phyloP scores from a whole-genome alignment of 2,329 filamentous ascomycete species.

The Pestalotiopsis sp. region DNA sequence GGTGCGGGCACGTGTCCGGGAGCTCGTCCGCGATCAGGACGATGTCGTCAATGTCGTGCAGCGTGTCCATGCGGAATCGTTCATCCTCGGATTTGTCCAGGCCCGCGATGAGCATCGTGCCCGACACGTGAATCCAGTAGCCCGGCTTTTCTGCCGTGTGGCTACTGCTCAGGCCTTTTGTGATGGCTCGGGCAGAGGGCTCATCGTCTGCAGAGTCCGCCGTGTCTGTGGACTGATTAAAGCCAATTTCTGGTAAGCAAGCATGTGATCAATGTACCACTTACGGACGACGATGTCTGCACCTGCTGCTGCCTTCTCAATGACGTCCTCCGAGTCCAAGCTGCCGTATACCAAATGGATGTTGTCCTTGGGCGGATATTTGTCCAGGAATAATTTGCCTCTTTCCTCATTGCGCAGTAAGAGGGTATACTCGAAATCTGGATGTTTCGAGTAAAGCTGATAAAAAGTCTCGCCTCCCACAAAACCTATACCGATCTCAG shows the following conservation, averaged over 20 bases:
- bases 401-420: constrained; percentile 51
- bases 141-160: constrained; percentile 48
- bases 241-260: background rate
- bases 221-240: constrained; percentile 39
- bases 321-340: constrained; percentile 45
- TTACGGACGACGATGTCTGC: constrained; percentile 55
- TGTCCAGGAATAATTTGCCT: constrained; percentile 42
- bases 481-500: constrained; percentile 42
- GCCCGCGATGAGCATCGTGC: constrained; percentile 50
- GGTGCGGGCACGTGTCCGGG: constrained; percentile 62
- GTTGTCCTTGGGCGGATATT: constrained; percentile 42
- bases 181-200: constrained; percentile 45
- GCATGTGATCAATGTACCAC: constrained; percentile 22
- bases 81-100: constrained; percentile 47
- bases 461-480: constrained; percentile 55
- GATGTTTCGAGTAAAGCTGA: constrained; percentile 43
- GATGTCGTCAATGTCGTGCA: constrained; percentile 61
- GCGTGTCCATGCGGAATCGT: constrained; percentile 39
- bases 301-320: constrained; percentile 53
- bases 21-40: constrained; percentile 46
- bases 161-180: constrained; percentile 45
- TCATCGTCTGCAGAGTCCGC: constrained; percentile 50
- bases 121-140: constrained; percentile 54
- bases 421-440: constrained; percentile 48
- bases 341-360: constrained; percentile 51